Conservation (phyloP, 805 yeast species). For the Monosporozyma servazzii region DNA sequence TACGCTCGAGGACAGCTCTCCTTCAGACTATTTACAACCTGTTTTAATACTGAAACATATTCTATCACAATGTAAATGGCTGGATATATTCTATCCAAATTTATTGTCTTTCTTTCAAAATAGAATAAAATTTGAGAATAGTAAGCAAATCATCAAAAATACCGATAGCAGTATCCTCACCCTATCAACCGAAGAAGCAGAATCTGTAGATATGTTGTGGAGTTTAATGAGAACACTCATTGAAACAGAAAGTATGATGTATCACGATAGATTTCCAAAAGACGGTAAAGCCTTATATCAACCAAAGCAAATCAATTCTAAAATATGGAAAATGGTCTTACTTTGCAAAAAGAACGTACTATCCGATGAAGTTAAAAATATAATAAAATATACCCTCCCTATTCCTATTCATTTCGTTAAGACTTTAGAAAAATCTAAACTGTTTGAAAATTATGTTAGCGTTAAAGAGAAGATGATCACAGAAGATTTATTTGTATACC, state of each 20-base stretch:
- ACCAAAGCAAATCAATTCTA: slow-evolving; percentile 5
- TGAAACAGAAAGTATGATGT: slow-evolving; percentile 5
- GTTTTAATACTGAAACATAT: slow-evolving; percentile 9
- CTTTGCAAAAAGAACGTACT: slow-evolving; percentile 7
- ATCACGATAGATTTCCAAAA: slow-evolving; percentile 8
- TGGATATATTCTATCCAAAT: slow-evolving; percentile 16
- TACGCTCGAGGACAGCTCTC: not conserved
- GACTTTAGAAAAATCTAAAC: slow-evolving; percentile 9
- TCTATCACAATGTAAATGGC: slow-evolving; percentile 9
- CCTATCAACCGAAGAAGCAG: not conserved
- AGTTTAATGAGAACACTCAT: slow-evolving; percentile 2
- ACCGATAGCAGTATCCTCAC: not conserved
- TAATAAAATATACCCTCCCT: slow-evolving; percentile 11
- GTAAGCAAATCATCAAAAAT: too few relatives aligned
- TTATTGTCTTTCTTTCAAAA: slow-evolving; percentile 5
- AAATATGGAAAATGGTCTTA: slow-evolving; percentile 15
- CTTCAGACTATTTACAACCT: not conserved
- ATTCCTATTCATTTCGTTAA: slow-evolving; percentile 15
- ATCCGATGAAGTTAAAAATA: slow-evolving; percentile 8
- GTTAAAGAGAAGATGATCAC: slow-evolving; percentile 16
- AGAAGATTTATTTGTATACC: slow-evolving; percentile 14
- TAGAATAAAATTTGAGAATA: not conserved
- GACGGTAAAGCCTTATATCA: slow-evolving; percentile 7
- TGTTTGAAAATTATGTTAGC: slow-evolving; percentile 12
- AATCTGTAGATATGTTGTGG: not conserved